Percentiles rank a stretch among this genome's conserved stretches.
These are phyloP conservation scores for Phalaenopsis hybrid DNA, from an alignment of 116 monocot species.

Conservation along the genomic window DNA sequence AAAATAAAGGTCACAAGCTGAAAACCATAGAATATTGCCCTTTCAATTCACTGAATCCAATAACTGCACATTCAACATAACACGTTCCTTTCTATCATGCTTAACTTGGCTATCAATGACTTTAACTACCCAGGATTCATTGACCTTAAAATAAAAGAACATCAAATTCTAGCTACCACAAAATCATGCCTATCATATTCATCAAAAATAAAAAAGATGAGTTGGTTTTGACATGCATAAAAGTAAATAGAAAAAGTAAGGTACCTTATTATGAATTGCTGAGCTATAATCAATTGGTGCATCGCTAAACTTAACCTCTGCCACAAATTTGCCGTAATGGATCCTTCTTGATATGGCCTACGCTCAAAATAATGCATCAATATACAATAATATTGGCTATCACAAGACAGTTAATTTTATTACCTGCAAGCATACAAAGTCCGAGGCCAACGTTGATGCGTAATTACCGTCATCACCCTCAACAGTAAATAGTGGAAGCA, in stretches of 20 bases:
- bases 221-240: not conserved
- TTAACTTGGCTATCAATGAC: too few relatives aligned
- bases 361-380: not conserved
- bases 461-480: slow-evolving; percentile 21
- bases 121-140: too few relatives aligned
- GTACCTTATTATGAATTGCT: slow-evolving; percentile 31
- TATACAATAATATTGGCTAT: not conserved
- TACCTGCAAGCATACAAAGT: slow-evolving; percentile 14
- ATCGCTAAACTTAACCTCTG: slow-evolving; percentile 49
- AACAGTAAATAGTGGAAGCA: slow-evolving; percentile 11
- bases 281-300: slow-evolving; percentile 33
- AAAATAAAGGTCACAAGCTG: too few relatives aligned
- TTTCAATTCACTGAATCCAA: too few relatives aligned
- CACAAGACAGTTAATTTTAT: not conserved
- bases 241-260: not conserved
- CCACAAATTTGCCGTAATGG: slow-evolving; percentile 45
- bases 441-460: slow-evolving; percentile 9
- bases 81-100: too few relatives aligned
- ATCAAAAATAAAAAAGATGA: too few relatives aligned
- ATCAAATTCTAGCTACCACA: too few relatives aligned
- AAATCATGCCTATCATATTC: too few relatives aligned
- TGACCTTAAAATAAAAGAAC: too few relatives aligned
- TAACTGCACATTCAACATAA: too few relatives aligned
- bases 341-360: slow-evolving; percentile 29
- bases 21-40: too few relatives aligned